Conservation (phyloP, 345 rosid genomes). For the Arabidopsis suecica region DNA sequence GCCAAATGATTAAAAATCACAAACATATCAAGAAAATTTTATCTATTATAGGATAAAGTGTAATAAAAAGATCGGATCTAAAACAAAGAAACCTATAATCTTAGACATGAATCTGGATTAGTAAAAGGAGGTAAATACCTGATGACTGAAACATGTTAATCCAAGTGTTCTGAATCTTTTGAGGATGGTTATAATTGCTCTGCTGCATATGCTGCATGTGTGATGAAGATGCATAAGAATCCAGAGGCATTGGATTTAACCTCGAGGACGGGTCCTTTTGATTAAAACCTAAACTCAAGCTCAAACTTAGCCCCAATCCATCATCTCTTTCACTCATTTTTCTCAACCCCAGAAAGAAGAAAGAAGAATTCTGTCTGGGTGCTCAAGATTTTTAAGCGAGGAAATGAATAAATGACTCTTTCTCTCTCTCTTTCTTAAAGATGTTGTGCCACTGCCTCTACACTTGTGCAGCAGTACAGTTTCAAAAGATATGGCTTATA, state of each 20-base stretch:
- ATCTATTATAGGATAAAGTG: neutral
- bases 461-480: slow-evolving; percentile 49
- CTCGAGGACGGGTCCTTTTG: slow-evolving; percentile 47
- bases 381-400: slow-evolving; percentile 28
- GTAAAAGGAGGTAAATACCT: slow-evolving; percentile 42
- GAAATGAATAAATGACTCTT: slow-evolving; percentile 41
- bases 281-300: slow-evolving; percentile 45
- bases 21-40: neutral
- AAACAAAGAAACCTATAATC: neutral
- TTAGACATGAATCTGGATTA: neutral
- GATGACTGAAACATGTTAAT: slow-evolving; percentile 62
- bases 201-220: slow-evolving; percentile 48
- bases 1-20: neutral
- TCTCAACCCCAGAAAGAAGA: slow-evolving; percentile 21
- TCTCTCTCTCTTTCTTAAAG: slow-evolving; percentile 43
- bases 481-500: slow-evolving; percentile 55
- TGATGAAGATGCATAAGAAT: slow-evolving; percentile 44
- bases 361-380: neutral
- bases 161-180: slow-evolving; percentile 48
- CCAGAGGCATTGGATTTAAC: slow-evolving; percentile 52
- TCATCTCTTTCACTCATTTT: slow-evolving; percentile 66
- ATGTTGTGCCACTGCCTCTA: slow-evolving; percentile 42
- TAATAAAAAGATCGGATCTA: slow-evolving; percentile 7
- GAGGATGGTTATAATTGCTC: slow-evolving; percentile 28
- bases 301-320: slow-evolving; percentile 65